Percentiles rank a stretch among this genome's conserved stretches.
These are phyloP conservation scores for Fusarium sacchari DNA, from an alignment of 2,329 filamentous ascomycete genomes.

Conservation along the genomic window DNA sequence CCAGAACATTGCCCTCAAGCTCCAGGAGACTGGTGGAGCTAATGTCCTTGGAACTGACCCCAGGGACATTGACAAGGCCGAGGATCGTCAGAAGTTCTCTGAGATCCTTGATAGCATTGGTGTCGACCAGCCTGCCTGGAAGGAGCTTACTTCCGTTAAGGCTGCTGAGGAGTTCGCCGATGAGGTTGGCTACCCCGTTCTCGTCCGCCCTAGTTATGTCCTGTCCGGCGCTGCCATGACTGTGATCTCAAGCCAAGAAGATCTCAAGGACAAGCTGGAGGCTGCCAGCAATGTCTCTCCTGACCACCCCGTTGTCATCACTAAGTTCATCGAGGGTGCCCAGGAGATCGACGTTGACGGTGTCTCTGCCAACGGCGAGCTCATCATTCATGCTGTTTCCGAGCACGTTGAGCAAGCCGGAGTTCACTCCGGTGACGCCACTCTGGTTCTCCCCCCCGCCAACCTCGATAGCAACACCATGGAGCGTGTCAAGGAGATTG, in stretches of 20 bases:
- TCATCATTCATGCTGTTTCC: slow-evolving; percentile 90
- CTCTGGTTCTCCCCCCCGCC: slow-evolving; percentile 87
- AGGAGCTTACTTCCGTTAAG: slow-evolving; percentile 89
- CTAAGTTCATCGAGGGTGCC: slow-evolving; percentile 96
- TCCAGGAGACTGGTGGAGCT: slow-evolving; percentile 90
- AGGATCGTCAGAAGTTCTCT: slow-evolving; percentile 98
- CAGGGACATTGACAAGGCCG: slow-evolving; percentile 94
- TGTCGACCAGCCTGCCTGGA: slow-evolving; percentile 97
- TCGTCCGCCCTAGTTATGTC: slow-evolving; percentile 94
- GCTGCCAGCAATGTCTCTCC: slow-evolving; percentile 91
- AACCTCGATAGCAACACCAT: slow-evolving; percentile 81
- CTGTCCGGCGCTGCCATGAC: slow-evolving; percentile 99
- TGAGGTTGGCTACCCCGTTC: slow-evolving; percentile 88
- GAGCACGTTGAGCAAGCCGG: slow-evolving; percentile 98
- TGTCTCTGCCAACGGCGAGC: slow-evolving; percentile 85
- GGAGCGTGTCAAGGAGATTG: slow-evolving; percentile 92
- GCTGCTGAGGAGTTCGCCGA: slow-evolving; percentile 90
- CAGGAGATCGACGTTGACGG: slow-evolving; percentile 97
- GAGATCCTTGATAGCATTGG: slow-evolving; percentile 97
- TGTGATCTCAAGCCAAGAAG: slow-evolving; percentile 86
- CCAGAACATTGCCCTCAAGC: slow-evolving; percentile 94
- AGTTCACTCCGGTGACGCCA: slow-evolving; percentile 98
- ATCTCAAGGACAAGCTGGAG: slow-evolving; percentile 94
- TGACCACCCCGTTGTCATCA: slow-evolving; percentile 97
- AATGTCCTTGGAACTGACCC: slow-evolving; percentile 94